phyloP scores from a whole-genome alignment of 2,329 filamentous ascomycete species.

The Diplodia corticola region DNA sequence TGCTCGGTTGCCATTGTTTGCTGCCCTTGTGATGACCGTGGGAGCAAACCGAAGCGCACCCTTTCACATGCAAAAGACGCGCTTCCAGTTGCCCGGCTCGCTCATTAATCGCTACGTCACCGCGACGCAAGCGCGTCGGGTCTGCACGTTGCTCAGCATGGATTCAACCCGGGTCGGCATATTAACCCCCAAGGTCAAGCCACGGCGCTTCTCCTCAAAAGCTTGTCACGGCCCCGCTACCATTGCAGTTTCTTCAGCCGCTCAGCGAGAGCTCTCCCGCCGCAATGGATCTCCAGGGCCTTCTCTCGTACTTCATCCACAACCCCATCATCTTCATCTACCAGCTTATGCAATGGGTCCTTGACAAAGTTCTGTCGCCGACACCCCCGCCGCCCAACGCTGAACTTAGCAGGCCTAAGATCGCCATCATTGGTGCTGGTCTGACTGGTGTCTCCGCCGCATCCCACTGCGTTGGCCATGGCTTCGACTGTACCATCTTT shows the following conservation, averaged over 20 bases:
- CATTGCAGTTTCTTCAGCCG: background rate
- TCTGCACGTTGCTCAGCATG: background rate
- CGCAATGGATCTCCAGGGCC: conserved; percentile 21
- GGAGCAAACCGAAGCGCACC: background rate
- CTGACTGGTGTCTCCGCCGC: conserved; percentile 77
- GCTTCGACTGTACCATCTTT: conserved; percentile 79
- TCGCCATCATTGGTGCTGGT: conserved; percentile 50
- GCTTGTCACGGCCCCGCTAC: background rate
- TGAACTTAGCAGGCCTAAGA: conserved; percentile 60
- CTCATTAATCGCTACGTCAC: background rate
- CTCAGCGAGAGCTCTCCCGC: background rate
- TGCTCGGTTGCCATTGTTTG: background rate
- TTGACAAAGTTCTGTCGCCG: conserved; percentile 67
- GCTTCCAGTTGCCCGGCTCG: too few relatives aligned
- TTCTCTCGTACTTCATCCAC: conserved; percentile 35
- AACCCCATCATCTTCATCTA: conserved; percentile 61
- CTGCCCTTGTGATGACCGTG: background rate
- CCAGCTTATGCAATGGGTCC: conserved; percentile 64
- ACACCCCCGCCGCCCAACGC: conserved; percentile 62
- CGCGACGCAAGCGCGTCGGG: background rate
- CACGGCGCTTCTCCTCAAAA: background rate
- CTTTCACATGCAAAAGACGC: conserved; percentile 17
- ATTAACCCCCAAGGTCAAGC: background rate
- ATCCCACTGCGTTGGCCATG: conserved; percentile 80
- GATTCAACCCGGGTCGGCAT: background rate